phyloP scores from a whole-genome alignment of 192 early-diverging fungal genomes.

The Kappamyces sp. region DNA sequence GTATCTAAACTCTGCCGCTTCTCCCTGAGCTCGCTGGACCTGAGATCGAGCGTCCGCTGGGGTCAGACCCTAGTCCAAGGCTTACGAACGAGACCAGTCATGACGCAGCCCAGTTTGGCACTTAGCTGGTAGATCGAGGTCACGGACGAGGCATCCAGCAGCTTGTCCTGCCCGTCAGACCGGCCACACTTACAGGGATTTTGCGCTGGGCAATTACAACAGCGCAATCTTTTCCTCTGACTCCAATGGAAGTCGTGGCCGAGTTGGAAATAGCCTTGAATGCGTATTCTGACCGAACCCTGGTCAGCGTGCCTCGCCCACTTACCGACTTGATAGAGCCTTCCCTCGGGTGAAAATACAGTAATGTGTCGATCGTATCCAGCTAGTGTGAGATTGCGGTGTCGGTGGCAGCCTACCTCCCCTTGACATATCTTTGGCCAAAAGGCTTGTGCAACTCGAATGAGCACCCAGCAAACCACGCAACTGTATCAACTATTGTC shows the following conservation, averaged over 20 bases:
- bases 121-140: constrained; percentile 92
- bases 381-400: constrained; percentile 13
- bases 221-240: constrained; percentile 90
- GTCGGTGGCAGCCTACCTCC: constrained; percentile 6
- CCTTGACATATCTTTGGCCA: neutral
- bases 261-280: constrained; percentile 99
- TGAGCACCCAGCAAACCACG: neutral
- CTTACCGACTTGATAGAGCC: constrained; percentile 98
- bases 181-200: constrained; percentile 59
- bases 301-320: neutral
- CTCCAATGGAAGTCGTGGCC: constrained; percentile 90
- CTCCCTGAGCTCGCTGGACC: constrained; percentile 84
- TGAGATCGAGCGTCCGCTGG: constrained; percentile 89
- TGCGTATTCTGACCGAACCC: constrained; percentile 82
- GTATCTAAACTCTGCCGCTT: constrained; percentile 98
- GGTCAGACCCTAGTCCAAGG: neutral
- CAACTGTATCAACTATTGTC: neutral
- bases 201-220: constrained; percentile 98
- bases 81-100: constrained; percentile 89
- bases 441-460: neutral
- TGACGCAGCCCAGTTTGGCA: constrained; percentile 91
- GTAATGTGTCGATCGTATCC: constrained; percentile 99
- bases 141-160: constrained; percentile 87
- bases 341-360: constrained; percentile 98
- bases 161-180: constrained; percentile 70